Base-by-base conservation (phyloP, 495 filamentous ascomycete genomes). In the Podospora conica region DNA sequence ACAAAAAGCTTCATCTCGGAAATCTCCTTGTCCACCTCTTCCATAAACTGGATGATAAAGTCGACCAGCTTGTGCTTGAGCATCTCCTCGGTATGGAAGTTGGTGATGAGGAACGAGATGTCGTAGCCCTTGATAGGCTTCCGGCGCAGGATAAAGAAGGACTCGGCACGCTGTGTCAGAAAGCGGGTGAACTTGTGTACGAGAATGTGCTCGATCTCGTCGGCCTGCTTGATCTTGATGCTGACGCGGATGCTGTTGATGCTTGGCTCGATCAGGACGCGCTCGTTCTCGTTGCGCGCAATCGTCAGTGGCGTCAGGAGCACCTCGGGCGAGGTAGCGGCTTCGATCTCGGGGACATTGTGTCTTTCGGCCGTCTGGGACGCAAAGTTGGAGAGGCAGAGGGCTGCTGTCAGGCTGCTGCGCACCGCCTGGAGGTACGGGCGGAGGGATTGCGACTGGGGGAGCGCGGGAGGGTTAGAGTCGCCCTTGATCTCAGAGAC, bases 1-100 rank as follows among this genome's bases (percentile, higher is more conserved):
- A 98, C 94, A 78, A 98, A 99, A 67, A 99, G 86, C 86, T 99
- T 99, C 95, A 98, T 97, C 79, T 98, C 96, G 1, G 94, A 98
- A 61, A 98, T 98, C 78, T 99, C 96, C 82, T 98, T 98, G 74
- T 98, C 95, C 28, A 98, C 95, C 73, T 99, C 96, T 79, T 98
- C 94, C 93, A 98, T 97, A 75, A 97, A 98, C 69, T 97, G 88
- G 66, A 99, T 96, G 66, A 98, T 95, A 72, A 98, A 98, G 73
- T 98, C 95, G 10, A 98, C 96, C 67, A 98, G 81, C 80, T 98
- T 97, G 74, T 98, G 92, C 81, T 97, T 98, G 73, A 98, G 77
- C 92, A 99, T 95, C 71, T 93, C 89, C 75, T 98, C 96, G 20
- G 94, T 97, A 71, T 99, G 95, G 82, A 91, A 92, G 77, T 99